A percentile compares a stretch with the other conserved stretches of the same genome.
phyloP scores from a whole-genome alignment of 1,284 basidiomycete genomes.

The Melampsora larici-populina region DNA sequence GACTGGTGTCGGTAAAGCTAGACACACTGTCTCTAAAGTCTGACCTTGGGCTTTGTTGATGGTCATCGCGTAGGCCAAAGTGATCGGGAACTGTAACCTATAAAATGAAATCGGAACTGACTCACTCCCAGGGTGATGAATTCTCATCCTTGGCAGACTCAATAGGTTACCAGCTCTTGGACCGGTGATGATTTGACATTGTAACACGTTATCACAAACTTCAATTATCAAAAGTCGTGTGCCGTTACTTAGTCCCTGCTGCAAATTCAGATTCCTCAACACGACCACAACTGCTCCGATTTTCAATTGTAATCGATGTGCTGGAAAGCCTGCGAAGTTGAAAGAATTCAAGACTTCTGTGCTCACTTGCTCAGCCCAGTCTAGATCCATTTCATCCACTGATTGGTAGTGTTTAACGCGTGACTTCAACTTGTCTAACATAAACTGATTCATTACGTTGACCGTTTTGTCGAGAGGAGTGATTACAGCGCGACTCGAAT shows the following conservation, averaged over 20 bases:
- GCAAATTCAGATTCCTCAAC: background rate
- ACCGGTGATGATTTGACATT: background rate
- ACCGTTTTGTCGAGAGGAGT: background rate
- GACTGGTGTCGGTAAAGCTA: background rate
- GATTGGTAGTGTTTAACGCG: too few relatives aligned
- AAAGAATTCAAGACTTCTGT: too few relatives aligned
- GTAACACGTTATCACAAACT: background rate
- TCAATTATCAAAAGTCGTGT: background rate
- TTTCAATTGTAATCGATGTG: background rate
- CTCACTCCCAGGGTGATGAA: background rate
- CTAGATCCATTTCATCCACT: too few relatives aligned
- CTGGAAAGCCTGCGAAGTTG: too few relatives aligned
- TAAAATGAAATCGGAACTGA: background rate
- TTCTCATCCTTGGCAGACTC: background rate
- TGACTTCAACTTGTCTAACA: too few relatives aligned
- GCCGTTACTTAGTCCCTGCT: conserved; percentile 13
- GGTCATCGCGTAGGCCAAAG: background rate
- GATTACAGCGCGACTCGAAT: background rate
- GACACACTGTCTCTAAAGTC: background rate
- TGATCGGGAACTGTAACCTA: background rate
- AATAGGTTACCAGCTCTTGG: background rate
- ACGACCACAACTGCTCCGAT: background rate
- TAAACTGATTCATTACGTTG: background rate
- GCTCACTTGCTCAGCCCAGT: too few relatives aligned
- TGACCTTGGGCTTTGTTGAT: conserved; percentile 29